A percentile compares a stretch with the other conserved stretches of the same genome.
phyloP scores from a whole-genome alignment of 345 rosid genomes.

The Nephelium lappaceum region DNA sequence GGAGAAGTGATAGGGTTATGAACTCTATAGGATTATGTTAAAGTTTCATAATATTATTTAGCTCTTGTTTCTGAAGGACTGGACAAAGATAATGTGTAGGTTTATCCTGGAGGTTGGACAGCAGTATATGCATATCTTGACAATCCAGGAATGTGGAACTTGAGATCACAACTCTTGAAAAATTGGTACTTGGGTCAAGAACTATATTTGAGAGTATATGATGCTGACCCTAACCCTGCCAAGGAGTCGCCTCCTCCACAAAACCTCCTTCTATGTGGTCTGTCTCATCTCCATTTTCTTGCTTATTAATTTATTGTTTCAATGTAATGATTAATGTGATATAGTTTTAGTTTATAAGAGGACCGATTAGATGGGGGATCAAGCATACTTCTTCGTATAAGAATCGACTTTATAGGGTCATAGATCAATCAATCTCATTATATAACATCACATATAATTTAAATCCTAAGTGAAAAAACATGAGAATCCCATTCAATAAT shows the following conservation, averaged over 20 bases:
- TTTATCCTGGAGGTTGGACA: constrained; percentile 68
- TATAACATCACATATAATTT: too few relatives aligned
- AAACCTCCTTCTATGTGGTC: constrained; percentile 66
- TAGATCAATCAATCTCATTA: too few relatives aligned
- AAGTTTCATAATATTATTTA: too few relatives aligned
- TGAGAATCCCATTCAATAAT: too few relatives aligned
- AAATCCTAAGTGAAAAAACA: too few relatives aligned
- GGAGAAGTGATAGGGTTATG: too few relatives aligned
- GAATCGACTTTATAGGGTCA: too few relatives aligned
- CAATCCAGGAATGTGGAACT: constrained; percentile 96
- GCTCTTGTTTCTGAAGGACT: too few relatives aligned
- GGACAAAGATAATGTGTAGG: constrained; percentile 29
- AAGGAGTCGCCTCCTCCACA: constrained; percentile 62
- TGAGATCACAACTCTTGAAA: constrained; percentile 70
- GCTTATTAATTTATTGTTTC: not conserved
- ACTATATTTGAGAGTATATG: constrained; percentile 66
- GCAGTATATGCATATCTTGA: constrained; percentile 67
- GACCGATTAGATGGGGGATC: too few relatives aligned
- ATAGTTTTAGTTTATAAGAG: too few relatives aligned
- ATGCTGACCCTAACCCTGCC: constrained; percentile 63
- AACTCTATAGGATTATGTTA: too few relatives aligned
- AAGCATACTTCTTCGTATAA: too few relatives aligned
- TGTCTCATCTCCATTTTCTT: not conserved
- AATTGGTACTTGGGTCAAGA: constrained; percentile 82
- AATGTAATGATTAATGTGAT: not conserved